Evolutionary conservation across 73 alveolate genomes (phyloP), one percentile per base, ranked within the genome.

Genomic region (Symbiodinium pilosum): DNA sequence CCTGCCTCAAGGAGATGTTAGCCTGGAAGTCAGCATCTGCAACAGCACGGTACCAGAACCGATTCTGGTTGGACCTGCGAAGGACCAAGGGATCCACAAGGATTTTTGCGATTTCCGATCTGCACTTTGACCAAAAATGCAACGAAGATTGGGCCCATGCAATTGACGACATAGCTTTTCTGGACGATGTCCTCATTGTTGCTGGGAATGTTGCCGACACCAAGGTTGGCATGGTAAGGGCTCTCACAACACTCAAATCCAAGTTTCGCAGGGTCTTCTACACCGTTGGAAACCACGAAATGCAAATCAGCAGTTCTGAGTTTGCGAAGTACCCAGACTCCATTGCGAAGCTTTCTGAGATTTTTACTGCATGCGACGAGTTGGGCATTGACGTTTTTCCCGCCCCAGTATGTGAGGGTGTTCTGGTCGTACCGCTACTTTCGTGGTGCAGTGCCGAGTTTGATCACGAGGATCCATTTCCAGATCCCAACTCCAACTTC

Each of bases 371-470:
- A 6, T 92, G 98, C 34, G 98, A 92, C 81, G 92, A 92, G 47
- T 21, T 92, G 52, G 98, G 98, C 42, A 75, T 92, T 43, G 98
- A 92, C 47, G 98, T 92, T n/a, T 69, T 75, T 64, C 98, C 98
- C 2, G 98, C 98, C 24, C 92, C 98, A 16, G 98, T 92, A 9
- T 92, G 98, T 42, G 98, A 92, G 44, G 98, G 98, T 7, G 91
- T 92, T 24, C 68, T 75, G 38, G 42, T 92, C 21, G 81, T 92
- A 40, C 98, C 98, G n/a, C 83, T 92, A 24, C 56, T 73, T 28
- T 92, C 98, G 34, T 92, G 98, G 98, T 92, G 91, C 83, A 92
- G 91, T 73, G 91, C 92, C n/a, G 98, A 92, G 47, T 92, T 43
- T 38, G 98, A 92, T 43, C 92, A 92, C 24, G 98, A 92, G 43